These are phyloP conservation scores for Tricholoma terreum DNA, from an alignment of 768 basidiomycete species.

Conservation along the genomic window DNA sequence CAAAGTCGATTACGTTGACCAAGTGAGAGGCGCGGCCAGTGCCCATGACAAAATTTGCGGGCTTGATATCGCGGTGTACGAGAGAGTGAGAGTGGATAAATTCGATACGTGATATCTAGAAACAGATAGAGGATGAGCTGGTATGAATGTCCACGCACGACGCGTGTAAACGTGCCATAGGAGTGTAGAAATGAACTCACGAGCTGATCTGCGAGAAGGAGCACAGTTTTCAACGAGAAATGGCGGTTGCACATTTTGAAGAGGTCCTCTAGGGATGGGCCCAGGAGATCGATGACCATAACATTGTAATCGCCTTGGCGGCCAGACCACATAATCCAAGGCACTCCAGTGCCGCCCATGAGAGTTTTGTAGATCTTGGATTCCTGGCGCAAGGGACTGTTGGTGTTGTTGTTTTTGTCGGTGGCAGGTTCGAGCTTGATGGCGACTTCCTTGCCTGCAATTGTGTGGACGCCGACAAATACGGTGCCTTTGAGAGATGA, in stretches of 20 bases:
- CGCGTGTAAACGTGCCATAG: conserved; percentile 6
- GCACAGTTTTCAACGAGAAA: conserved; percentile 92
- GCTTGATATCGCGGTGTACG: conserved; percentile 96
- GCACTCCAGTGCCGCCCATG: conserved; percentile 85
- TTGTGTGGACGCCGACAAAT: conserved; percentile 73
- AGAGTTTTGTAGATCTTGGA: conserved; percentile 90
- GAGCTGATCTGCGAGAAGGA: conserved; percentile 91
- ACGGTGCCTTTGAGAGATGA: conserved; percentile 54
- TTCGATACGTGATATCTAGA: conserved; percentile 89
- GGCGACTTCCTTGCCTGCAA: conserved; percentile 81
- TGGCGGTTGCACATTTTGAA: conserved; percentile 89
- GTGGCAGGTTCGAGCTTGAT: conserved; percentile 76
- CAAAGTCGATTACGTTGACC: conserved; percentile 93
- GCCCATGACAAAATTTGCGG: conserved; percentile 98
- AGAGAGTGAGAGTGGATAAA: conserved; percentile 95
- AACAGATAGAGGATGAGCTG: conserved; percentile 8
- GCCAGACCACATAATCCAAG: conserved; percentile 91
- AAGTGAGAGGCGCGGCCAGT: conserved; percentile 49
- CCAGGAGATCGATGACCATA: conserved; percentile 95
- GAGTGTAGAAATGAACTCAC: conserved; percentile 47
- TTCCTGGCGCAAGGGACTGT: conserved; percentile 80
- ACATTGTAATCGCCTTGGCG: conserved; percentile 94
- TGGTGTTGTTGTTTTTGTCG: conserved; percentile 29
- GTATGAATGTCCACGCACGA: conserved; percentile 6
- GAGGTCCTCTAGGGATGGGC: conserved; percentile 83